phyloP scores from a whole-genome alignment of 1,284 basidiomycete genomes.

The Xerocomus minutiporus region DNA sequence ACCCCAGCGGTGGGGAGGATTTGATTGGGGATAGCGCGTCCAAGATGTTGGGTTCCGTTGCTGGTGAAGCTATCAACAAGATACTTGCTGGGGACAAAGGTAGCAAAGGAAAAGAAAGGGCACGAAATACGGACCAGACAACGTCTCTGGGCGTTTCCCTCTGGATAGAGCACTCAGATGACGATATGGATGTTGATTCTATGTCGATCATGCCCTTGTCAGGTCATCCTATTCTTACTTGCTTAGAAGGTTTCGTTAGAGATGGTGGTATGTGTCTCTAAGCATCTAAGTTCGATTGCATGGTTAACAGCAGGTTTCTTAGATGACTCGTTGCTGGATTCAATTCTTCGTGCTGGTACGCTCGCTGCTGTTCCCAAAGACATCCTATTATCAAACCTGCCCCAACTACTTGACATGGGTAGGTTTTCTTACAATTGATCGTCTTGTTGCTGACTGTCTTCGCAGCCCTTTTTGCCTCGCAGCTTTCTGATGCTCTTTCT shows the following conservation, averaged over 20 bases:
- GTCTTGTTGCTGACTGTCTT: constrained; percentile 1
- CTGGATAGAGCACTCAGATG: constrained; percentile 31
- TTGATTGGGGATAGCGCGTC: constrained; percentile 33
- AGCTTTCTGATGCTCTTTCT: constrained; percentile 20
- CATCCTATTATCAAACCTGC: constrained; percentile 30
- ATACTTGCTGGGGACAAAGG: constrained; percentile 39
- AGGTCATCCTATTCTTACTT: constrained; percentile 30
- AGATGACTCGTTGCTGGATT: constrained; percentile 40
- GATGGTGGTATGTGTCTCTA: constrained; percentile 35
- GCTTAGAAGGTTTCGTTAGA: constrained; percentile 34
- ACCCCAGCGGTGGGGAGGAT: constrained; percentile 25
- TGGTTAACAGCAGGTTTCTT: neutral
- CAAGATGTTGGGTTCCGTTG: constrained; percentile 27
- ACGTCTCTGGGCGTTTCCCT: constrained; percentile 37
- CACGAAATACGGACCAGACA: neutral
- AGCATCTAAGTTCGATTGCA: neutral
- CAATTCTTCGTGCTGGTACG: constrained; percentile 41
- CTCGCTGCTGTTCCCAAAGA: constrained; percentile 30
- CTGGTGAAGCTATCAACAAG: constrained; percentile 35
- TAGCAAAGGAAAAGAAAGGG: constrained; percentile 23
- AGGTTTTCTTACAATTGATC: constrained; percentile 7
- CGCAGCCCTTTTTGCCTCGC: constrained; percentile 21
- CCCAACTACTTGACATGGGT: constrained; percentile 43
- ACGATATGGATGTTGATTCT: constrained; percentile 28
- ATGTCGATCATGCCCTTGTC: constrained; percentile 10